Conservation (phyloP, 2,329 filamentous ascomycete species). For the Coleophoma cylindrospora region DNA sequence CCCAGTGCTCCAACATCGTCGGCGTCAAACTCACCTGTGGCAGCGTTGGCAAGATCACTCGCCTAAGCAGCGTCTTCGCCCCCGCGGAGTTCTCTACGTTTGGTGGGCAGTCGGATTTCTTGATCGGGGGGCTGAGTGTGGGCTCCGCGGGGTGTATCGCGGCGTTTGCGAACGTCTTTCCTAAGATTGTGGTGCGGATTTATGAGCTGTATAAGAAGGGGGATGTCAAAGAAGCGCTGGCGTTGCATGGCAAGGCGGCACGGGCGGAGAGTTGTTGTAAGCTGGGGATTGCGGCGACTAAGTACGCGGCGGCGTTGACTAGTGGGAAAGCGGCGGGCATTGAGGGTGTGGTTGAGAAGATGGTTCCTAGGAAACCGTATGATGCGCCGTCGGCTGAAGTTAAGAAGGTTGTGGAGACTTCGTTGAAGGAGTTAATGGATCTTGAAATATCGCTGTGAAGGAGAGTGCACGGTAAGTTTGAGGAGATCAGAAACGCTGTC, state of each 20-base stretch:
- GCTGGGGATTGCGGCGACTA: constrained; percentile 46
- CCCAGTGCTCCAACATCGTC: constrained; percentile 42
- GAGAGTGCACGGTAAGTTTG: too few species aligned
- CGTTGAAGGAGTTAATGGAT: background rate
- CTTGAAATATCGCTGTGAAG: background rate
- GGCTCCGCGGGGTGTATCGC: constrained; percentile 51
- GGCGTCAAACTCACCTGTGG: constrained; percentile 52
- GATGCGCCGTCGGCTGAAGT: constrained; percentile 34
- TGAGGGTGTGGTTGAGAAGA: constrained; percentile 39
- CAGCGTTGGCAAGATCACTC: constrained; percentile 48
- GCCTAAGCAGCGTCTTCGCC: constrained; percentile 38
- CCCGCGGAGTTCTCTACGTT: constrained; percentile 46
- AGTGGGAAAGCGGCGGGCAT: constrained; percentile 45
- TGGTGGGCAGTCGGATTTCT: constrained; percentile 54
- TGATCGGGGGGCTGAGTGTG: constrained; percentile 46
- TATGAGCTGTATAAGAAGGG: constrained; percentile 44
- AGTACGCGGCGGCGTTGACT: constrained; percentile 46
- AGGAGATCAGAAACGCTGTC: too few species aligned
- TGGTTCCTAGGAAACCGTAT: constrained; percentile 45
- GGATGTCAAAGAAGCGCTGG: constrained; percentile 41
- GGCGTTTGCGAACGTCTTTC: constrained; percentile 53
- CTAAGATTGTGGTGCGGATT: constrained; percentile 41
- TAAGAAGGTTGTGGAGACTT: constrained; percentile 27
- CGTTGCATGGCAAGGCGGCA: constrained; percentile 44
- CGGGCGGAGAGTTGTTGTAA: constrained; percentile 48